Percentiles rank a stretch among this genome's conserved stretches.
Evolutionary conservation across 2,329 filamentous ascomycete species (phyloP).

Genomic region (Cladosporium sp.): DNA sequence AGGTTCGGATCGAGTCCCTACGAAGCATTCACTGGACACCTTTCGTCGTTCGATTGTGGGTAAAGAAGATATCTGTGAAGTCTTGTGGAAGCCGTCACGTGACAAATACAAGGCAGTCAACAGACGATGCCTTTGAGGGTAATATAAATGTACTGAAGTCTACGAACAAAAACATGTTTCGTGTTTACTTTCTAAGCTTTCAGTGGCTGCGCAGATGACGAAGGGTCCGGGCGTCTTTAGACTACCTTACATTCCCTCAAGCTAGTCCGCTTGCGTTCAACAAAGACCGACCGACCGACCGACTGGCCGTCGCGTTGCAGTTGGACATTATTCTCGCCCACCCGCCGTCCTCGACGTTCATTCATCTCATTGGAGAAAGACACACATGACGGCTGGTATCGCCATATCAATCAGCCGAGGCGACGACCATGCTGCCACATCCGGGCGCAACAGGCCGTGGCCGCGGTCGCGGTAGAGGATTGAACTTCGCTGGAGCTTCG

Average conservation of each 20-base stretch:
- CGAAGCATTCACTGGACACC: not conserved
- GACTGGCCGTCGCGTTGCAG: not conserved
- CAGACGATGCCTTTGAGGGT: not conserved
- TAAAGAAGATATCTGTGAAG: not conserved
- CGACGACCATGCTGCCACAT: constrained; percentile 18
- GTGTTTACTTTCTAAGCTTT: not conserved
- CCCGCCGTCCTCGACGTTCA: not conserved
- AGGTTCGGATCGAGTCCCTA: not conserved
- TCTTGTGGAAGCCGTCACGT: not conserved
- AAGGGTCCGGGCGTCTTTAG: not conserved
- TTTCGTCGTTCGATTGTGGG: not conserved
- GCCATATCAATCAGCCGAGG: constrained; percentile 5
- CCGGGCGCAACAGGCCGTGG: constrained; percentile 15
- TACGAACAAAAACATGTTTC: not conserved
- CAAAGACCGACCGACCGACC: not conserved
- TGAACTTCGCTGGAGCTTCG: constrained; percentile 10
- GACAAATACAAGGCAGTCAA: not conserved
- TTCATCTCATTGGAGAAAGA: not conserved
- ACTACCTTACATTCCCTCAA: not conserved
- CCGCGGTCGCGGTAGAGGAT: constrained; percentile 18
- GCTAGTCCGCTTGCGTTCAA: not conserved
- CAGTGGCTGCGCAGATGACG: not conserved
- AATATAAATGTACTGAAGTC: not conserved
- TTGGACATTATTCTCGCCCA: not conserved
- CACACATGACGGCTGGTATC: constrained; percentile 15